Base-by-base conservation (phyloP, 2,329 filamentous ascomycete species). In the Epicoccum sorghinum region DNA sequence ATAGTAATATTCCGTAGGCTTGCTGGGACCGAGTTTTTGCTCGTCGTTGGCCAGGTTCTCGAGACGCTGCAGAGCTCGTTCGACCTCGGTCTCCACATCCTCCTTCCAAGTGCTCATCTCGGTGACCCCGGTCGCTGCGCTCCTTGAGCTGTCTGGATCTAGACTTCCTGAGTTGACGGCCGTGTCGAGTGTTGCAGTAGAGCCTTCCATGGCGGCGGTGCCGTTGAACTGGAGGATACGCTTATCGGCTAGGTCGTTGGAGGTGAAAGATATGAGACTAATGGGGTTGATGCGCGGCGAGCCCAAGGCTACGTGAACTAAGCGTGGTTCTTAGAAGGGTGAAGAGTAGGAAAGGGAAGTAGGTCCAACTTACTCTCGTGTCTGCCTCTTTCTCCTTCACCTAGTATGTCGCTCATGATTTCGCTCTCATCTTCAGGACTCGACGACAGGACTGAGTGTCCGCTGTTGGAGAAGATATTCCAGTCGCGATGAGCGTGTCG, bases 11-110 rank as follows among this genome's bases (percentile, higher is more conserved):
- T 62, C 58, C 5, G 63, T 40, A n/a, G 51, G 60, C 42, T 55
- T 64, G 48, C 52, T 60, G 1, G 58, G 39, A 23, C 70, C 61
- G 1, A 46, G 47, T 7, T 49, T 45, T 32, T 53, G 40, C 48
- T 73, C 69, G 33, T 74, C 71, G 7, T 57, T 25, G n/a, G 69
- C 69, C n/a, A 74, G 46, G 55, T 74, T 70, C 57, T 73, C 69
- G 3, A 74, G 60, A 18, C 59, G 58, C 51, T 60, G 29, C 23
- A 67, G 44, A 4, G 58, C 54, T 10, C 62, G 60, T 35, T 70
- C 68, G 23, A 70, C 44, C 7, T 45, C 30, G 2, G 67, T 65
- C 44, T 70, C 66, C 1, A 71, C 50, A n/a, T 72, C 68, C 18
- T 70, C 69, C 18, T 63, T 66, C 71, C 71, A 74, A 24, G 67